A percentile compares a stretch with the other conserved stretches of the same genome.
These are phyloP conservation scores for Rickenella mellea DNA, from an alignment of 768 basidiomycete species.

Conservation along the genomic window DNA sequence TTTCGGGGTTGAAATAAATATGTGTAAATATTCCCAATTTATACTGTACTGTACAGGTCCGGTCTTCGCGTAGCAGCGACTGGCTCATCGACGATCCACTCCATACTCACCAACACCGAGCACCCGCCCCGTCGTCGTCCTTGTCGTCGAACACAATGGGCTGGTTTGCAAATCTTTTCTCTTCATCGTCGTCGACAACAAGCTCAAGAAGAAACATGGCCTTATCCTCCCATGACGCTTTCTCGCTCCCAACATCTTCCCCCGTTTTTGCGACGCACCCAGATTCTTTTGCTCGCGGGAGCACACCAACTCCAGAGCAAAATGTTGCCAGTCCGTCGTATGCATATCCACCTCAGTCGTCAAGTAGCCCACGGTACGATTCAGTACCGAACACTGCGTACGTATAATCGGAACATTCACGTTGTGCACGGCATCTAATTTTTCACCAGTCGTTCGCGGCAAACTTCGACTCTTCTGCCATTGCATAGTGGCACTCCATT, in stretches of 20 bases:
- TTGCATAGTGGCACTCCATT: slow-evolving; percentile 41
- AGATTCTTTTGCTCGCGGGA: slow-evolving; percentile 50
- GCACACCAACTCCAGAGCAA: slow-evolving; percentile 41
- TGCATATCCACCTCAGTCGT: slow-evolving; percentile 70
- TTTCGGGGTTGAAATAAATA: too few species aligned
- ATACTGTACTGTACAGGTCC: too few species aligned
- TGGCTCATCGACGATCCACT: too few species aligned
- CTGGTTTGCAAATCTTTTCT: slow-evolving; percentile 65
- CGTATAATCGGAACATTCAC: slow-evolving; percentile 2
- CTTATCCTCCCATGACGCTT: slow-evolving; percentile 80
- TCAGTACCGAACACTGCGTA: slow-evolving; percentile 49
- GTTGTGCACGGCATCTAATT: slow-evolving; percentile 16
- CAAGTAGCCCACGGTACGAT: slow-evolving; percentile 38
- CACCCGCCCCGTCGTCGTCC: background rate
- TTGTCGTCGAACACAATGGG: slow-evolving; percentile 35
- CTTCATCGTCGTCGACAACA: slow-evolving; percentile 32
- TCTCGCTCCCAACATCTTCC: slow-evolving; percentile 72
- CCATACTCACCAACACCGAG: too few species aligned
- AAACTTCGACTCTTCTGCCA: slow-evolving; percentile 52
- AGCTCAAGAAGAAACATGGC: slow-evolving; percentile 51
- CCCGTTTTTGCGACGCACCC: slow-evolving; percentile 44
- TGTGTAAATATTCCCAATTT: too few species aligned
- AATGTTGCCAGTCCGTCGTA: slow-evolving; percentile 41
- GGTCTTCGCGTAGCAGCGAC: too few species aligned
- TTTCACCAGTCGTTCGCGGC: slow-evolving; percentile 17